These are phyloP conservation scores for Epicoccum sorghinum DNA, from an alignment of 2,329 filamentous ascomycete genomes.

Conservation along the genomic window DNA sequence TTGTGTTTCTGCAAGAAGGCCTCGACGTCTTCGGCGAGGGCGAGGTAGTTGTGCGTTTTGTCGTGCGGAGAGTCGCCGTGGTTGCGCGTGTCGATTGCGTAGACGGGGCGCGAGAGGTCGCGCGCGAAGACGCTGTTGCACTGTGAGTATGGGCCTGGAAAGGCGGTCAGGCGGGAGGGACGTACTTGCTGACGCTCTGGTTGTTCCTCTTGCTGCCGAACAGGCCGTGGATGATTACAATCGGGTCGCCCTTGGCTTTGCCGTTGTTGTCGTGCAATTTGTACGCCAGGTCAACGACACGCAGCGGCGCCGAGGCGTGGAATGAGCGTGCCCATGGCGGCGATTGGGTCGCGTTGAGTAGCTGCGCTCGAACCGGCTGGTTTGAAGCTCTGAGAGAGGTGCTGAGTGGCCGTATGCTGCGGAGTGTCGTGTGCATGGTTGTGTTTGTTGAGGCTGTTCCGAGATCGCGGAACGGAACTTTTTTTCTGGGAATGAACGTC, in stretches of 20 bases:
- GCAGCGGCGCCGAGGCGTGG: slow-evolving; percentile 31
- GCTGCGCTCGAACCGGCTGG: slow-evolving; percentile 5
- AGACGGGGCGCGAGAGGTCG: slow-evolving; percentile 80
- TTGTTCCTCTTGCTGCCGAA: slow-evolving; percentile 98
- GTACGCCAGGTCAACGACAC: slow-evolving; percentile 42
- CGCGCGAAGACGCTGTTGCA: slow-evolving; percentile 73
- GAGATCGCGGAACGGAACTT: slow-evolving; percentile 16
- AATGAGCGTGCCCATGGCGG: slow-evolving; percentile 37
- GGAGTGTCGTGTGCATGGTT: slow-evolving; percentile 21
- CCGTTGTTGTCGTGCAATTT: slow-evolving; percentile 45
- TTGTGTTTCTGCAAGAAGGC: slow-evolving; percentile 76
- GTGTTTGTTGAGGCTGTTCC: slow-evolving; percentile 13
- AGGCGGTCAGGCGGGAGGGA: background rate
- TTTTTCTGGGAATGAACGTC: slow-evolving; percentile 15
- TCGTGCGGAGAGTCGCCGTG: slow-evolving; percentile 89
- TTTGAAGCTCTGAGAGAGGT: slow-evolving; percentile 15
- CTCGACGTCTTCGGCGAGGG: slow-evolving; percentile 83
- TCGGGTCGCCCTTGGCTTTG: slow-evolving; percentile 61
- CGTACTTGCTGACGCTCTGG: slow-evolving; percentile 86
- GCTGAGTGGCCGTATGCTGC: slow-evolving; percentile 17
- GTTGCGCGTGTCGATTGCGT: slow-evolving; percentile 87
- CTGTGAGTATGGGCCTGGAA: background rate
- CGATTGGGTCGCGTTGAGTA: slow-evolving; percentile 4
- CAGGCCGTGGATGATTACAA: slow-evolving; percentile 88
- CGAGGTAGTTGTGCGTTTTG: slow-evolving; percentile 75